A percentile compares a stretch with the other conserved stretches of the same genome.
Evolutionary conservation across 768 basidiomycete genomes (phyloP).

Genomic region (Lactifluus volemus): DNA sequence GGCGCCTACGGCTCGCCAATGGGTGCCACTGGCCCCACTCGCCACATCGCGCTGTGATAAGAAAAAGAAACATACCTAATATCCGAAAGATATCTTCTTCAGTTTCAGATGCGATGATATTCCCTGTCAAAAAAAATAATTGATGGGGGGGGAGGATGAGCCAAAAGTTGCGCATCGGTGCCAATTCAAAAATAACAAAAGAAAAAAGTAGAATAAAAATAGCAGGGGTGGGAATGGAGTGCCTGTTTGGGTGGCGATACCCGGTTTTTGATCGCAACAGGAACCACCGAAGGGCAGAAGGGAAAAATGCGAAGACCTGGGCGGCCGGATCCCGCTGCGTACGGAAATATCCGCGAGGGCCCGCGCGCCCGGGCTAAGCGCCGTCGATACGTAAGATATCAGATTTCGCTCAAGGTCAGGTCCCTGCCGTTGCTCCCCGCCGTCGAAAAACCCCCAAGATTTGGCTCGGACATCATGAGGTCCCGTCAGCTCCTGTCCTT

Average conservation of each 20-base stretch:
- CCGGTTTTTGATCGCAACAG: constrained; percentile 15
- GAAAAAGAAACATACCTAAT: constrained; percentile 35
- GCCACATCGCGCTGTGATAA: neutral
- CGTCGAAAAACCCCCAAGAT: neutral
- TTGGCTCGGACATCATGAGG: neutral
- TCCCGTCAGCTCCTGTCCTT: neutral
- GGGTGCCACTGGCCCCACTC: neutral
- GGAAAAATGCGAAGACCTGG: constrained; percentile 4
- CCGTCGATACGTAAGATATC: constrained; percentile 11
- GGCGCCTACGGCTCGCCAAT: neutral
- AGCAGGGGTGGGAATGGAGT: neutral
- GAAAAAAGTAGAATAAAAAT: neutral
- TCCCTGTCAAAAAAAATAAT: constrained; percentile 34
- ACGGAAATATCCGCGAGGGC: constrained; percentile 9
- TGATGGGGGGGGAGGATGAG: neutral
- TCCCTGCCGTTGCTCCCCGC: neutral
- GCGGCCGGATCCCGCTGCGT: constrained; percentile 4
- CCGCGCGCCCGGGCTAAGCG: neutral
- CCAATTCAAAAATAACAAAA: neutral
- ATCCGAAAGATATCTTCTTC: constrained; percentile 82
- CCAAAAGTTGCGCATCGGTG: neutral
- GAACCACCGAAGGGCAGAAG: constrained; percentile 3
- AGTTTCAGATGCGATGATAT: constrained; percentile 68
- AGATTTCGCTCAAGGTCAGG: neutral
- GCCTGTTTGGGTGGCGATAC: constrained; percentile 7